Percentiles rank a stretch among this genome's conserved stretches.
These are phyloP conservation scores for Raphanus hybrid DNA, from an alignment of 441 rosid species.

Conservation along the genomic window DNA sequence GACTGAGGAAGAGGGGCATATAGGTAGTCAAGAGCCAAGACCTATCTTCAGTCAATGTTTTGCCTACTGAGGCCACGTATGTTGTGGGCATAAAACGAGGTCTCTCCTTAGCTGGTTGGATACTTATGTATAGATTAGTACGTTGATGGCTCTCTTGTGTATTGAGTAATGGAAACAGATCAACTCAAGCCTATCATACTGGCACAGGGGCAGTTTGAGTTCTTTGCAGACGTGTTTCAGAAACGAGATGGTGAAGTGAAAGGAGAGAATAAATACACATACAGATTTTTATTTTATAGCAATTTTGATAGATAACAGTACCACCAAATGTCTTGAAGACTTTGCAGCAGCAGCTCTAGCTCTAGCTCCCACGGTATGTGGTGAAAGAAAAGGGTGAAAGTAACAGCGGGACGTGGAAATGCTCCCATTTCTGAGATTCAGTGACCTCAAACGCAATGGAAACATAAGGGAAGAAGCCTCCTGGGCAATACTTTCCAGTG, in stretches of 20 bases:
- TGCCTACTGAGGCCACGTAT: slow-evolving; percentile 31
- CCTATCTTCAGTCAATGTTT: slow-evolving; percentile 11
- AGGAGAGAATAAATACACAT: too few species aligned
- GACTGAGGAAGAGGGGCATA: slow-evolving; percentile 2
- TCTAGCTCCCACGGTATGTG: slow-evolving; percentile 76
- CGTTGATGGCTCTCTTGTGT: slow-evolving; percentile 10
- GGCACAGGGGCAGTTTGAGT: too few species aligned
- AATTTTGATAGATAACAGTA: neutral
- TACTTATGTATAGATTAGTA: neutral
- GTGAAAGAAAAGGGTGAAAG: slow-evolving; percentile 85
- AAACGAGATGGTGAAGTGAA: too few species aligned
- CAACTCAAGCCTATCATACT: too few species aligned
- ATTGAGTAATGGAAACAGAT: too few species aligned
- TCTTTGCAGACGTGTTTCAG: too few species aligned
- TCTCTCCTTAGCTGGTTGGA: slow-evolving; percentile 10
- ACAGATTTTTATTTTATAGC: neutral
- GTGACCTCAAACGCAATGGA: slow-evolving; percentile 70
- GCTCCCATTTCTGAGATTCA: slow-evolving; percentile 72
- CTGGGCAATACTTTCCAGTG: slow-evolving; percentile 72
- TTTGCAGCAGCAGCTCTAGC: slow-evolving; percentile 40
- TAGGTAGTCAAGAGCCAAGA: slow-evolving; percentile 31
- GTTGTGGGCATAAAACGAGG: neutral
- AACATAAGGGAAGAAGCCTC: slow-evolving; percentile 81
- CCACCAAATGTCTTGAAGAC: neutral
- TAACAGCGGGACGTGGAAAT: slow-evolving; percentile 90